A percentile compares a stretch with the other conserved stretches of the same genome.
Conservation (phyloP, 331 rosid species). For the Pyracantha coccinea region DNA sequence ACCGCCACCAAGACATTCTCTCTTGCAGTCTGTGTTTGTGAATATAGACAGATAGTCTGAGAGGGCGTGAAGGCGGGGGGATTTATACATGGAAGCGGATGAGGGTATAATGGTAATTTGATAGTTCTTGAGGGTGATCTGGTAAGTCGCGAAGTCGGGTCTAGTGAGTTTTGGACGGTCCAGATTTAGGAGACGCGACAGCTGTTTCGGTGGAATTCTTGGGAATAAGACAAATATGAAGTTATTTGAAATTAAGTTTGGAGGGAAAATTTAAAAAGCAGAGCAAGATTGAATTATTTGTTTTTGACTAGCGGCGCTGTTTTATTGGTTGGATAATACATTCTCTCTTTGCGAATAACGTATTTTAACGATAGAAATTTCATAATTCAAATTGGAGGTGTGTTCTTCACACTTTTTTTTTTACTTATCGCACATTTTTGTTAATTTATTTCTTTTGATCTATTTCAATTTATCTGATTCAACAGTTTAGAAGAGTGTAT, state of each 20-base stretch:
- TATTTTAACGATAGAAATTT: rapidly evolving
- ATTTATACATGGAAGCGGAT: background rate
- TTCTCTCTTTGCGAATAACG: too few relatives aligned
- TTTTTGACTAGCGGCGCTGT: too few relatives aligned
- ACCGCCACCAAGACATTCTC: constrained; percentile 30
- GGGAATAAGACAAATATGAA: background rate
- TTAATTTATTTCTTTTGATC: too few relatives aligned
- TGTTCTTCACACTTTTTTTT: too few relatives aligned
- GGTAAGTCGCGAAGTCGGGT: too few relatives aligned
- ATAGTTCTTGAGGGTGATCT: background rate
- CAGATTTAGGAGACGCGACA: background rate
- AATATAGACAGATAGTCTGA: too few relatives aligned
- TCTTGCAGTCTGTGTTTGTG: background rate
- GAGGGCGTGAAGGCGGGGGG: background rate
- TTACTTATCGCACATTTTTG: too few relatives aligned
- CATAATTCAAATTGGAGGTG: too few relatives aligned
- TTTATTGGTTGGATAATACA: too few relatives aligned
- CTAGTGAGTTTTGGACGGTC: background rate
- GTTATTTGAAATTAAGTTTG: background rate
- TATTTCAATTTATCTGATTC: too few relatives aligned
- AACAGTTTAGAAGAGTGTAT: too few relatives aligned
- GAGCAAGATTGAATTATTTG: background rate
- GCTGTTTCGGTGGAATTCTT: background rate
- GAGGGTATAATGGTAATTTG: background rate
- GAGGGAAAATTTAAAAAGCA: background rate